A percentile compares a stretch with the other conserved stretches of the same genome.
These are phyloP conservation scores for Peterozyma toletana DNA, from an alignment of 805 yeast species.

Conservation along the genomic window DNA sequence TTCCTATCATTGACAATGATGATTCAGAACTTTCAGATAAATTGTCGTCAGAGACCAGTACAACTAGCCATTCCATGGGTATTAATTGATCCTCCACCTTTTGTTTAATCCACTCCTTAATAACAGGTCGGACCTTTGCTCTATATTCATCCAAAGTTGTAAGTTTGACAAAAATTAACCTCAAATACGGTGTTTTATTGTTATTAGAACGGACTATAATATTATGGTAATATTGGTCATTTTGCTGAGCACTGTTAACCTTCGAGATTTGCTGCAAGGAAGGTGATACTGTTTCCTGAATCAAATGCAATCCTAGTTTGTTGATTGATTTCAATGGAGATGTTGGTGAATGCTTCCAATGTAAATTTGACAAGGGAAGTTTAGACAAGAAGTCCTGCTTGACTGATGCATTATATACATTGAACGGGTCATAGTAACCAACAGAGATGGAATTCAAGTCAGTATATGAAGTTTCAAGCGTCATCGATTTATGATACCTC, in stretches of 20 bases:
- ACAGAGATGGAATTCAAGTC: background rate
- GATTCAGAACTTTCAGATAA: conserved; percentile 10
- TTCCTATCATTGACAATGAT: conserved; percentile 2
- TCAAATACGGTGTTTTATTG: conserved; percentile 40
- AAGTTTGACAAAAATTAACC: conserved; percentile 62
- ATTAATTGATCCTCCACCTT: conserved; percentile 27
- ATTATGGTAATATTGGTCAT: conserved; percentile 10
- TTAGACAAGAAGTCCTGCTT: conserved; percentile 33
- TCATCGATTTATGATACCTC: too few species aligned
- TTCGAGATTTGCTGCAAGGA: conserved; percentile 7
- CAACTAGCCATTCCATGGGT: conserved; percentile 56
- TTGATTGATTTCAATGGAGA: conserved; percentile 62
- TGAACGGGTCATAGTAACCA: conserved; percentile 74
- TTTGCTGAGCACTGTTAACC: conserved; percentile 4
- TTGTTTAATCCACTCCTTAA: conserved; percentile 69
- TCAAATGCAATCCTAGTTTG: conserved; percentile 41
- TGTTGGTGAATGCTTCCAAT: conserved; percentile 50
- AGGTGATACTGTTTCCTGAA: conserved; percentile 47
- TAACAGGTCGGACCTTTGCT: conserved; percentile 71
- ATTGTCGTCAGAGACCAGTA: conserved; percentile 33
- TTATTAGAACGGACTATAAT: conserved; percentile 5
- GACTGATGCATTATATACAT: conserved; percentile 37
- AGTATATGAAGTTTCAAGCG: too few species aligned
- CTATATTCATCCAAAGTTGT: conserved; percentile 70
- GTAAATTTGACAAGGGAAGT: conserved; percentile 57